A percentile compares a stretch with the other conserved stretches of the same genome.
These are phyloP conservation scores for Sporothrix euskadiensis DNA, from an alignment of 2,329 filamentous ascomycete species.

Conservation along the genomic window DNA sequence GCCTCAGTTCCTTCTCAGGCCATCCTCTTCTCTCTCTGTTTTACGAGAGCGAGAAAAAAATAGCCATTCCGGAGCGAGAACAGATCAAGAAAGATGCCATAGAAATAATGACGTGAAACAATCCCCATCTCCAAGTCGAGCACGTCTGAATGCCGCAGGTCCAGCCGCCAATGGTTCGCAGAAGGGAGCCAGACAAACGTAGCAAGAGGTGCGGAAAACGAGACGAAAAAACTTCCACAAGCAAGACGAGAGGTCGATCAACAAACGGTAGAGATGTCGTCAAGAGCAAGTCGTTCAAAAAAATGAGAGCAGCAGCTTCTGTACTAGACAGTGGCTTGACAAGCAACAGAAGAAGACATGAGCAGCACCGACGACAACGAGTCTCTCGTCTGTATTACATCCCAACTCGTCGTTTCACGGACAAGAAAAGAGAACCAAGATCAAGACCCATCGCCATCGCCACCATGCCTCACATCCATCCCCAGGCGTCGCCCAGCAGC, in stretches of 20 bases:
- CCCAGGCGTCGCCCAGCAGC: neutral
- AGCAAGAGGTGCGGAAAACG: neutral
- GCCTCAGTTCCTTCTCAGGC: slow-evolving; percentile 25
- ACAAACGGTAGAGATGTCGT: neutral
- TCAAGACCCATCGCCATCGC: neutral
- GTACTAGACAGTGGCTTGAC: neutral
- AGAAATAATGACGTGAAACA: neutral
- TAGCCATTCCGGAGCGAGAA: slow-evolving; percentile 18
- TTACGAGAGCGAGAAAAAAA: neutral
- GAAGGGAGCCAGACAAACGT: slow-evolving; percentile 5
- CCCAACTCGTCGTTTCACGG: slow-evolving; percentile 1
- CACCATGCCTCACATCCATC: neutral
- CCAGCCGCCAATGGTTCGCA: slow-evolving; percentile 25
- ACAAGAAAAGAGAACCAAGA: slow-evolving; percentile 7
- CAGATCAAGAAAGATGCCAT: slow-evolving; percentile 18
- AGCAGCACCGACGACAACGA: neutral
- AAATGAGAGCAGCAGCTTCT: neutral
- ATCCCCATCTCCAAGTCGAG: neutral
- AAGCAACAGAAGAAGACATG: too few relatives aligned
- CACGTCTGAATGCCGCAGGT: neutral
- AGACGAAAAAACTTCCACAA: neutral
- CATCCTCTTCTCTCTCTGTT: neutral
- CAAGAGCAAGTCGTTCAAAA: neutral
- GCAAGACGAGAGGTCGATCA: neutral
- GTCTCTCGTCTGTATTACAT: neutral